phyloP scores from a whole-genome alignment of 75 land plant genomes.

The Isoetes taiwanensis region DNA sequence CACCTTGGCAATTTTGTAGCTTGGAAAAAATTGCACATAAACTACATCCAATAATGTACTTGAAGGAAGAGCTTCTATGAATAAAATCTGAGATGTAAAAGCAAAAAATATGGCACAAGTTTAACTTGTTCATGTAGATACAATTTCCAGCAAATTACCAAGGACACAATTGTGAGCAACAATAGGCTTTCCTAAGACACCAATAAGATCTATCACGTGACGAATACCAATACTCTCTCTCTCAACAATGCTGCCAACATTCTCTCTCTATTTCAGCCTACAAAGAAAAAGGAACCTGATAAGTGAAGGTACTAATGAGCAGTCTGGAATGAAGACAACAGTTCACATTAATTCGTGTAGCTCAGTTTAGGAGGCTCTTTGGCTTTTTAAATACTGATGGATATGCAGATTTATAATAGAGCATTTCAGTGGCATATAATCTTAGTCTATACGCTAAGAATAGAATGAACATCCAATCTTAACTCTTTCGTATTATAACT shows the following conservation, averaged over 20 bases:
- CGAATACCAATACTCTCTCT: slow-evolving; percentile 73
- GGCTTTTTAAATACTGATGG: no score
- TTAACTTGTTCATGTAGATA: neutral
- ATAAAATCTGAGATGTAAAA: slow-evolving; percentile 46
- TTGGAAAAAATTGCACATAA: slow-evolving; percentile 43
- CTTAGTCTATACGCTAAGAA: no score
- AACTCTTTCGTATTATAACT: no score
- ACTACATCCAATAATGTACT: slow-evolving; percentile 62
- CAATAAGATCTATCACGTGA: slow-evolving; percentile 72
- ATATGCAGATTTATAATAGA: no score
- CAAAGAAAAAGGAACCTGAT: neutral
- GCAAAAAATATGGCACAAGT: no score
- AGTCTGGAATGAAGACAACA: neutral
- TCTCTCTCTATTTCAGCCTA: slow-evolving; percentile 38
- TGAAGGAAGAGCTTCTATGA: slow-evolving; percentile 63
- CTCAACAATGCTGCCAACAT: slow-evolving; percentile 29
- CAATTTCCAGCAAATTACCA: slow-evolving; percentile 23
- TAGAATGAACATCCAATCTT: no score
- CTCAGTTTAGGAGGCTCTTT: no score
- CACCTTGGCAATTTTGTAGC: no score
- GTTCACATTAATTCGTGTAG: slow-evolving; percentile 32
- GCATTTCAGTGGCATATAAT: no score
- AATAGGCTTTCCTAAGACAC: slow-evolving; percentile 49
- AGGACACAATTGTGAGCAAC: slow-evolving; percentile 88
- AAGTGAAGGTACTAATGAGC: neutral